These are phyloP conservation scores for Biscogniauxia mediterranea DNA, from an alignment of 2,329 filamentous ascomycete species.

Conservation along the genomic window DNA sequence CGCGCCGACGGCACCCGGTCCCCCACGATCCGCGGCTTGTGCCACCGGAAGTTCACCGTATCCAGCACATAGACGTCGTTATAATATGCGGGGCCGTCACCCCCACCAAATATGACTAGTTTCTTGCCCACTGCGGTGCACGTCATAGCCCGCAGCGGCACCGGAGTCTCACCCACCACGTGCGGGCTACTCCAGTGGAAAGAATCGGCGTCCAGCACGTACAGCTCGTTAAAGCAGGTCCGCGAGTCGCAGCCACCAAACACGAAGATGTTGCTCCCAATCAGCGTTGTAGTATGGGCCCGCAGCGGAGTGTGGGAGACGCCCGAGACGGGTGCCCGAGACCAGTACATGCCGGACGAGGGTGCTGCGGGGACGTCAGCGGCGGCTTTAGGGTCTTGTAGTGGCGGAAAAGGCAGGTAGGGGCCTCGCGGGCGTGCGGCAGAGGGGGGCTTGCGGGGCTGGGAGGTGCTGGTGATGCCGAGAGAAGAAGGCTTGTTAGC, in stretches of 20 bases:
- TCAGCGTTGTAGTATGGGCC: constrained; percentile 64
- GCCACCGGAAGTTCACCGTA: constrained; percentile 67
- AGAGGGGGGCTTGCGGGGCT: constrained; percentile 20
- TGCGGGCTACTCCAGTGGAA: constrained; percentile 68
- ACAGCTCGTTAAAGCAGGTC: constrained; percentile 67
- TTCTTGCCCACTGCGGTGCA: constrained; percentile 70
- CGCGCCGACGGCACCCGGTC: constrained; percentile 59
- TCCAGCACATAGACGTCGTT: constrained; percentile 73
- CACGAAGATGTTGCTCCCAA: constrained; percentile 66
- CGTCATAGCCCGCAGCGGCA: constrained; percentile 68
- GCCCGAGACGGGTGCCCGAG: constrained; percentile 62
- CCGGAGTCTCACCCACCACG: constrained; percentile 62
- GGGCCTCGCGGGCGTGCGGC: constrained; percentile 36
- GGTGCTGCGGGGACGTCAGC: constrained; percentile 62
- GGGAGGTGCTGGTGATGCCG: constrained; percentile 14
- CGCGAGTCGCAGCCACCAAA: constrained; percentile 68
- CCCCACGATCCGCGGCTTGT: constrained; percentile 57
- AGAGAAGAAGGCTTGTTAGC: constrained; percentile 23
- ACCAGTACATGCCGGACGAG: constrained; percentile 73
- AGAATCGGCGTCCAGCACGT: constrained; percentile 67
- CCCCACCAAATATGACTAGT: constrained; percentile 67
- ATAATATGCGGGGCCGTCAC: constrained; percentile 69
- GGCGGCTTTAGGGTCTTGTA: constrained; percentile 54
- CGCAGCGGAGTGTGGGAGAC: constrained; percentile 59
- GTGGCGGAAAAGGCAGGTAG: constrained; percentile 53